These are phyloP conservation scores for Aspergillus conjunctus DNA, from an alignment of 495 filamentous ascomycete species.

Conservation along the genomic window DNA sequence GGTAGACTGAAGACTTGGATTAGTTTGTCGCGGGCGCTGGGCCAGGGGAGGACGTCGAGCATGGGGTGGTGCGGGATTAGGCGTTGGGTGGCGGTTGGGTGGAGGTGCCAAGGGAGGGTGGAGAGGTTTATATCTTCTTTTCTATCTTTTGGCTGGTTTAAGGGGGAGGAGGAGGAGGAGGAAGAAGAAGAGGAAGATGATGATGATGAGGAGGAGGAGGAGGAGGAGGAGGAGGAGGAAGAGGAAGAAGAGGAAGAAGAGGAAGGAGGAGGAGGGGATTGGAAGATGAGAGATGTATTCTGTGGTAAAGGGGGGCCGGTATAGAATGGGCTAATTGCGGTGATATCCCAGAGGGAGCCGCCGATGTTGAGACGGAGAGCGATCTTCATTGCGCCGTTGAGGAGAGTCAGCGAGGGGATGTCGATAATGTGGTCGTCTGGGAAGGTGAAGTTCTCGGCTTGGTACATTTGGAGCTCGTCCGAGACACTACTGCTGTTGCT, in stretches of 20 bases:
- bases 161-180: conserved; percentile 21
- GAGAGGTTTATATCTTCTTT: conserved; percentile 11
- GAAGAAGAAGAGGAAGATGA: neutral
- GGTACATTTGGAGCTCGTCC: conserved; percentile 25
- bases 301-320: neutral
- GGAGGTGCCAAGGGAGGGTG: conserved; percentile 31
- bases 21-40: conserved; percentile 45
- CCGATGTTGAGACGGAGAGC: conserved; percentile 30
- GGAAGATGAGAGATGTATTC: conserved; percentile 10
- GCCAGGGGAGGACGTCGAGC: conserved; percentile 54
- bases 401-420: conserved; percentile 29
- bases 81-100: conserved; percentile 30
- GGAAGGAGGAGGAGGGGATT: conserved; percentile 39
- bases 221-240: conserved; percentile 31
- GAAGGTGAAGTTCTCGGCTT: conserved; percentile 32
- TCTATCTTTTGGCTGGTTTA: too few relatives aligned
- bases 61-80: conserved; percentile 51
- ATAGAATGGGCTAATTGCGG: conserved; percentile 32
- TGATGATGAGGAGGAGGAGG: conserved; percentile 21
- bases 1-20: conserved; percentile 47
- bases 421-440: conserved; percentile 32
- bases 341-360: conserved; percentile 29
- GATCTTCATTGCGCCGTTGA: conserved; percentile 30
- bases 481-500: conserved; percentile 15
- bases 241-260: conserved; percentile 37